Base-by-base conservation (phyloP, 2,329 filamentous ascomycete species). In the Gaeumannomyces tritici region DNA sequence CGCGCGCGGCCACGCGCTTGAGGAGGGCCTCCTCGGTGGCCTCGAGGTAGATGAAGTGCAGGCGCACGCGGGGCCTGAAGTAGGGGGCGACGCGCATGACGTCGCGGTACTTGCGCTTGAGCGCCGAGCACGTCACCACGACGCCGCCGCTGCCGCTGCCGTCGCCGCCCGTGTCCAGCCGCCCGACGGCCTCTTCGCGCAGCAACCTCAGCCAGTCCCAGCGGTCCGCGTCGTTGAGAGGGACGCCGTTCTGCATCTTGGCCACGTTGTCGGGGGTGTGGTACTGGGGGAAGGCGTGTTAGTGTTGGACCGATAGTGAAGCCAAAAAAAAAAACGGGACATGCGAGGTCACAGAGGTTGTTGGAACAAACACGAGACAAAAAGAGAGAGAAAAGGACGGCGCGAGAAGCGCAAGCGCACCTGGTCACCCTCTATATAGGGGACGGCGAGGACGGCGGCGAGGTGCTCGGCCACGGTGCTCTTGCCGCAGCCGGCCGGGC, bases 41-140 rank as follows among this genome's bases (percentile, higher is more conserved):
- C 66, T 88, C 83, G 54, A 99, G 87, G 76, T 93, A 99, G 68
- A 99, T 87, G 73, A 99, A 98, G 76, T 97, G 93, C 60, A 98
- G 85, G 65, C 84, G 80, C n/a, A 93, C 83, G 62, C 83, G 82
- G 62, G 86, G 84, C 66, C 87, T 81, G 73, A 89, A 89, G 77
- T 93, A 92, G 21, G 87, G 86, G 9, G 90, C 90, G 11, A 93
- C 87, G 35, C 90, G 86, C 73, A 95, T 91, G 65, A 93, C 90
- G 70, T 99, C 95, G 69, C 95, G 88, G 80, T 99, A 99, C 77
- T 96, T 97, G 74, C 90, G 90, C 82, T 98, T 98, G 62, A 99
- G 83, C 1, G 93, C 95, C 15, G 91, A 96, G 82, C 95, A 99
- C 61, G 95, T 96, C 64, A 99, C 84, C 60, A 99, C 90, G n/a